These are phyloP conservation scores for Escovopsis sp. DNA, from an alignment of 2,329 filamentous ascomycete genomes.

Conservation along the genomic window DNA sequence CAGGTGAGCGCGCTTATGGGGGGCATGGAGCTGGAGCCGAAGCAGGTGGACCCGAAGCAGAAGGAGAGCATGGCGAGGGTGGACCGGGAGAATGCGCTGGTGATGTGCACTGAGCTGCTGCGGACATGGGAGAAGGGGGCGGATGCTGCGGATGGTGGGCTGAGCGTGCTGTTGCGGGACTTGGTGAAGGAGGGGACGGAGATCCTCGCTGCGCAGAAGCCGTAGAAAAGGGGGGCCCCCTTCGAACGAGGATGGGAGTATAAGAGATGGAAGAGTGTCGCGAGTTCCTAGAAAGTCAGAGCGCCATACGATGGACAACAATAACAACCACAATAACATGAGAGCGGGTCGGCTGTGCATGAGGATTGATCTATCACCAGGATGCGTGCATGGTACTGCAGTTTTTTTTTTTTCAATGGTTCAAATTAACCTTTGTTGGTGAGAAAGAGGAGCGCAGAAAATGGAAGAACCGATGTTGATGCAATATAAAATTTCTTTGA, in stretches of 20 bases:
- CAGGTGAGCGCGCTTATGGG: constrained; percentile 14
- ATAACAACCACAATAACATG: too few relatives aligned
- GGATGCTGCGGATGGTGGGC: constrained; percentile 25
- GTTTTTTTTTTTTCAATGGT: constrained; percentile 7
- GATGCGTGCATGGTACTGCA: background rate
- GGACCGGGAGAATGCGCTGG: constrained; percentile 47
- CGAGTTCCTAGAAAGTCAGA: too few relatives aligned
- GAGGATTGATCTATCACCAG: background rate
- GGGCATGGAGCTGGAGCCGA: constrained; percentile 29
- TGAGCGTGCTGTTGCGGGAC: constrained; percentile 26
- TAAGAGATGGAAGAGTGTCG: background rate
- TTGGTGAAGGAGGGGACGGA: constrained; percentile 36
- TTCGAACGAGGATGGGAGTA: background rate
- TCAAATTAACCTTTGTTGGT: constrained; percentile 15
- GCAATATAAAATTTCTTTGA: constrained; percentile 24
- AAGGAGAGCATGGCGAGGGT: constrained; percentile 32
- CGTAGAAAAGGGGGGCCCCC: constrained; percentile 3
- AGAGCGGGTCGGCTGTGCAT: too few relatives aligned
- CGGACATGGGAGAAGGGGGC: constrained; percentile 22
- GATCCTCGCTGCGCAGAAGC: constrained; percentile 21
- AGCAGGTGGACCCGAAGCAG: constrained; percentile 29
- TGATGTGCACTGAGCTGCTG: constrained; percentile 41
- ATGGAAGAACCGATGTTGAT: constrained; percentile 22
- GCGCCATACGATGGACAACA: too few relatives aligned
- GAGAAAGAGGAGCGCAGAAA: constrained; percentile 13